A percentile compares a stretch with the other conserved stretches of the same genome.
These are phyloP conservation scores for Stenocarpella maydis DNA, from an alignment of 2,329 filamentous ascomycete genomes.

Conservation along the genomic window DNA sequence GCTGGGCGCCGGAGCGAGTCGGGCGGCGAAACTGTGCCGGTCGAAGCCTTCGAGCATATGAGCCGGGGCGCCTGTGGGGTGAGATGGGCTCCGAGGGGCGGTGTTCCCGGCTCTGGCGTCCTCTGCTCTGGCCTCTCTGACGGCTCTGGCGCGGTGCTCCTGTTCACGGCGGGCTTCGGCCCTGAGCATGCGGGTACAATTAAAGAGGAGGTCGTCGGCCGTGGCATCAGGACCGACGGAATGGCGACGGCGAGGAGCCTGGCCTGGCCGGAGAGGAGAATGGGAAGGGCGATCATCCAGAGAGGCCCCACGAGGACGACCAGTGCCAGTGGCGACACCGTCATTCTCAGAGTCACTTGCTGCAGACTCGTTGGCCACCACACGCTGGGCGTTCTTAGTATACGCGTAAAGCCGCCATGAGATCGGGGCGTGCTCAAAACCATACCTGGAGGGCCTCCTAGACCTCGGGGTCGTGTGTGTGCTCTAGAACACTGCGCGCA, in stretches of 20 bases:
- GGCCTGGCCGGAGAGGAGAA: neutral
- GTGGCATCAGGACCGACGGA: neutral
- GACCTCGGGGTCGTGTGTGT: slow-evolving; percentile 4
- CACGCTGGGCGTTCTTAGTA: neutral
- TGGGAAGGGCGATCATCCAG: too few species aligned
- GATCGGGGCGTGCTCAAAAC: neutral
- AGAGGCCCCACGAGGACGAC: neutral
- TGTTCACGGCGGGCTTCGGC: neutral
- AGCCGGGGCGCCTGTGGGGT: neutral
- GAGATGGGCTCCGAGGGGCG: neutral
- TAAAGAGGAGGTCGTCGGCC: too few species aligned
- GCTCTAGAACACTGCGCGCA: neutral
- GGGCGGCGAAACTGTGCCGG: neutral
- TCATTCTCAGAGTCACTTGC: neutral
- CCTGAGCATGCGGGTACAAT: neutral
- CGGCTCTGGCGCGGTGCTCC: neutral
- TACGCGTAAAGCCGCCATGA: too few species aligned
- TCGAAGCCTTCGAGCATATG: neutral
- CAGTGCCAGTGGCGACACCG: neutral
- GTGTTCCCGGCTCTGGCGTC: neutral
- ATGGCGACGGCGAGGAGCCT: neutral
- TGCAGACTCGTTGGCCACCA: neutral
- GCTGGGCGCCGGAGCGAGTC: neutral
- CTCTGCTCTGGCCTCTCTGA: too few species aligned
- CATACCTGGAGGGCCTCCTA: slow-evolving; percentile 13